A percentile compares a stretch with the other conserved stretches of the same genome.
Conservation (phyloP, 108 stramenopile genomes). For the Cylindrotheca fusiformis region DNA sequence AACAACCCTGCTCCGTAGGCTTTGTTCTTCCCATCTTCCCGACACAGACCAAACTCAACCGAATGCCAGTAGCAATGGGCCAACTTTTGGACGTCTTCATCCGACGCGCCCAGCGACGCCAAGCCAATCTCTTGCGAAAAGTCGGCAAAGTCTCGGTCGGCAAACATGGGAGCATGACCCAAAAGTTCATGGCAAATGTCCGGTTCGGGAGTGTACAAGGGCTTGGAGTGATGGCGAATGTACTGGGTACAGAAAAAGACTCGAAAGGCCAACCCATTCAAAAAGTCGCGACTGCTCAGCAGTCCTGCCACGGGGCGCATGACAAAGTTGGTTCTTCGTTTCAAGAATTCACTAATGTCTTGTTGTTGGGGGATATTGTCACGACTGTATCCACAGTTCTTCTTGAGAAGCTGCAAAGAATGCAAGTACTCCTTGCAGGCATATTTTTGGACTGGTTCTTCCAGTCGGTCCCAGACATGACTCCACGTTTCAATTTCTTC, state of each 20-base stretch:
- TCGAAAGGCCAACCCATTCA: conserved; percentile 95
- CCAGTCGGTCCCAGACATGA: conserved; percentile 87
- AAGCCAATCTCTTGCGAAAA: conserved; percentile 96
- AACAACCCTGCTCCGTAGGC: conserved; percentile 97
- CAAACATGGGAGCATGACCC: conserved; percentile 98
- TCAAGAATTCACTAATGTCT: conserved; percentile 83
- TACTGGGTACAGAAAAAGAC: conserved; percentile 97
- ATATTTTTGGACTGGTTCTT: conserved; percentile 75
- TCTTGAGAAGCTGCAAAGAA: conserved; percentile 70
- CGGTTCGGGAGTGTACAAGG: conserved; percentile 90
- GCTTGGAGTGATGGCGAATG: conserved; percentile 66
- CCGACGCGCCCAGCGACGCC: conserved; percentile 91
- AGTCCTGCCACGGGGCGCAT: conserved; percentile 95
- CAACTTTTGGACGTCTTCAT: conserved; percentile 88
- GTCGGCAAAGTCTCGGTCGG: conserved; percentile 95
- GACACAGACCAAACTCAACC: conserved; percentile 95
- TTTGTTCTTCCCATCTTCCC: conserved; percentile 77
- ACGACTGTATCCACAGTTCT: conserved; percentile 82
- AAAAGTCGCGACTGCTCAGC: conserved; percentile 92
- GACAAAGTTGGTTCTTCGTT: conserved; percentile 75
- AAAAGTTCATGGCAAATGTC: conserved; percentile 95
- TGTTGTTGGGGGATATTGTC: conserved; percentile 86
- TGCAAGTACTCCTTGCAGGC: conserved; percentile 91
- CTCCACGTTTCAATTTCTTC: conserved; percentile 92
- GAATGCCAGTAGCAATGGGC: conserved; percentile 93